These are phyloP conservation scores for Ustilago bromivora DNA, from an alignment of 1,284 basidiomycete genomes.

Conservation along the genomic window DNA sequence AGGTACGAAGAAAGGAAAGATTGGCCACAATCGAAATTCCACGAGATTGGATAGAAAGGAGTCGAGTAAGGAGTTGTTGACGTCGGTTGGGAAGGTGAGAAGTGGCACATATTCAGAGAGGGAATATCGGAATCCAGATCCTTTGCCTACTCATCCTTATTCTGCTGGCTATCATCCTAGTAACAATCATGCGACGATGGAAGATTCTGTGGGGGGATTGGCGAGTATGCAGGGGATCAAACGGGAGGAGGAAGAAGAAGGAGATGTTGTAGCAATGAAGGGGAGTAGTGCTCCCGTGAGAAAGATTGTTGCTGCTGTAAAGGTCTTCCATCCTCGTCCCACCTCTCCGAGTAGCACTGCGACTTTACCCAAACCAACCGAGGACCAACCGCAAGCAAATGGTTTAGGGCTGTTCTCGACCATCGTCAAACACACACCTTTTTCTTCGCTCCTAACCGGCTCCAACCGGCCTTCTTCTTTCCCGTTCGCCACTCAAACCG, in stretches of 20 bases:
- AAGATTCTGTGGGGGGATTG: not conserved
- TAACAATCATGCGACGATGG: not conserved
- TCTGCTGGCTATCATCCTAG: not conserved
- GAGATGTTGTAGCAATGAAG: not conserved
- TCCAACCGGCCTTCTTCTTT: no score
- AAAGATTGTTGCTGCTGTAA: not conserved
- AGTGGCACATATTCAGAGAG: slow-evolving; percentile 8
- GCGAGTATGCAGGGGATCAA: not conserved
- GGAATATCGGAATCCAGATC: not conserved
- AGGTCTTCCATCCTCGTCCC: not conserved
- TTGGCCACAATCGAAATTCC: not conserved
- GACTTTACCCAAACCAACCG: no score
- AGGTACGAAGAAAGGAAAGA: not conserved
- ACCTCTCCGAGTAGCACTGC: not conserved
- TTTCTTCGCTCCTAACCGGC: no score
- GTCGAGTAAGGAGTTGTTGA: slow-evolving; percentile 2
- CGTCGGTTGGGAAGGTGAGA: slow-evolving; percentile 3
- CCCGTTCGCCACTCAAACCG: no score
- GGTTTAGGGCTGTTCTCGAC: no score
- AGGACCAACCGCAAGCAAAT: no score
- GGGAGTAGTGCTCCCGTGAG: not conserved
- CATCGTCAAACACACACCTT: no score
- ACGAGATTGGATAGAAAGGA: slow-evolving; percentile 9
- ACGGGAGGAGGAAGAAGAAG: not conserved
- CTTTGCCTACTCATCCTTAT: not conserved